Evolutionary conservation across 768 basidiomycete genomes (phyloP), one percentile per base, ranked within the genome.

Genomic region (Crassisporium funariophilum): DNA sequence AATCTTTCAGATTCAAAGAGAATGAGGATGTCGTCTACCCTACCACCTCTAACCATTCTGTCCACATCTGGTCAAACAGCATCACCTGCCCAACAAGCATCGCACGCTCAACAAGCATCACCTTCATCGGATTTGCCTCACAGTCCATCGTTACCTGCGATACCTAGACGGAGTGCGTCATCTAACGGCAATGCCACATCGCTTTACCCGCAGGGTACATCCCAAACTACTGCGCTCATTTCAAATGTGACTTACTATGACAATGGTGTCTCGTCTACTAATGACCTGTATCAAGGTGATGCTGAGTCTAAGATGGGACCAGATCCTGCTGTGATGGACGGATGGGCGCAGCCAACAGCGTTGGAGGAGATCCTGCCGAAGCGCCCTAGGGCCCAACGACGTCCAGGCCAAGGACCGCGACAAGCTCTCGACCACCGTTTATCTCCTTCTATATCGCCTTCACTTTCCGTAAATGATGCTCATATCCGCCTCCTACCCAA

Each of bases 271-370:
- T 31, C 16, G 16, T 11, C 12, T n/a, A 20, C 23, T 25, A 44
- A 41, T 24, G 39, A 40, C 23, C 43, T 25, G 31, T 35, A 42
- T 35, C 35, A 47, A 8, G 27, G 34, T 35, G 17, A 16, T 11
- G 34, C 31, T 25, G n/a, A n/a, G n/a, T 41, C 46, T 17, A 46
- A 49, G 33, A 56, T 61, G 50, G 56, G 52, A n/a, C 56, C 56
- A 4, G 55, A 57, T 27, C 27, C 47, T 19, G 38, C 39, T 16
- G 20, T 29, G 2, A 22, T 22, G 3, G 35, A 38, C 38, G 47
- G 52, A 35, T 51, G 58, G 55, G 19, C 25, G 6, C 53, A 38
- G 38, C 24, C 27, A 15, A 38, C 34, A 42, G 15, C 39, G 16
- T 17, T 44, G 12, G 35, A 44, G 19, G 54, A 46, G 17, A 35